Evolutionary conservation across 164 flowering plant genomes (phyloP), one percentile per base, ranked within the genome.

Genomic region (Vitis rotundifolia): DNA sequence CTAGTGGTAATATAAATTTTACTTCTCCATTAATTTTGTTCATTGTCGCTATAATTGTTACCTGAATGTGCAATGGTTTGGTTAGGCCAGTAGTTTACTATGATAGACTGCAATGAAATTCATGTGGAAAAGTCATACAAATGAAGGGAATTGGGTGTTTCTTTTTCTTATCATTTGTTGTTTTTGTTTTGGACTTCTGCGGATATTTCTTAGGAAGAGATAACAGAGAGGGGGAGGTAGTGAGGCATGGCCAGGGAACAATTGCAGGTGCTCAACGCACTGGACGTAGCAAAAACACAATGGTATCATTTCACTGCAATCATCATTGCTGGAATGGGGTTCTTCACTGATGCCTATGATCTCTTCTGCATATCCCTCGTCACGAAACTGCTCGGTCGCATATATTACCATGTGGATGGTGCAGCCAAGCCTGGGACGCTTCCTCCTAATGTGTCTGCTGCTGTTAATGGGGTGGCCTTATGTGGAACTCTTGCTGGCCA

Each of bases 281-380:
- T 91, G 0, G 97, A 91, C 69, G 73, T 67, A 3, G 97, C 97
- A 7, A 90, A 88, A 76, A 88, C 94, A 15, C 97, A 91, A 77
- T 89, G 92, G 97, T 91, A 91, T 71, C 97, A 91, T 68, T 89
- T 91, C 86, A 89, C 94, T 0, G 97, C 97, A 11, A 90, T 91
- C 28, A 72, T 91, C 5, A 81, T 91, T 31, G 93, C 97, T 11
- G 97, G 97, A 22, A 91, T 91, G 97, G 97, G 97, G 2, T 91
- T 91, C 78, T 91, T 91, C 88, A 91, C 97, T 0, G 97, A 91
- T 61, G 94, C 97, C 10, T 91, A 91, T 48, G 97, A 91, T 62
- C 89, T 91, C 55, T 91, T 91, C 79, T 89, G 97, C 84, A 83
- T 91, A 64, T 91, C 97, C 16, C 87, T 91, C 8, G 89, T 91